These are phyloP conservation scores for Paraglomus occultum DNA, from an alignment of 192 early-diverging fungal species.

Conservation along the genomic window DNA sequence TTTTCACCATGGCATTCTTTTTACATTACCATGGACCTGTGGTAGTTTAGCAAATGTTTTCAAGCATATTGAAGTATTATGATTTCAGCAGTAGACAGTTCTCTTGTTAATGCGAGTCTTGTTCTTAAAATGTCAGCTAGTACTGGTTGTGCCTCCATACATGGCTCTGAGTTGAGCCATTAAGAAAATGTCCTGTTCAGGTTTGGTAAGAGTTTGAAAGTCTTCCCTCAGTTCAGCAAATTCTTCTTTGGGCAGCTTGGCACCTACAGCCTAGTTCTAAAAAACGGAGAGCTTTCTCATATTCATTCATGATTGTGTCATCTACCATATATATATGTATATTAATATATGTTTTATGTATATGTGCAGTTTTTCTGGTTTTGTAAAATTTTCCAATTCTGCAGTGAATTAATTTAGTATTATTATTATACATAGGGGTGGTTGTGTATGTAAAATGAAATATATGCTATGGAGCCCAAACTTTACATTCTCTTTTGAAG, in stretches of 20 bases:
- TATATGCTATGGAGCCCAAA: too few relatives aligned
- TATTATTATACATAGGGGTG: too few relatives aligned
- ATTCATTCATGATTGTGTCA: too few relatives aligned
- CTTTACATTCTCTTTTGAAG: too few relatives aligned
- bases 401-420: too few relatives aligned
- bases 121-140: not conserved
- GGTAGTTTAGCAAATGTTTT: not conserved
- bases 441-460: too few relatives aligned
- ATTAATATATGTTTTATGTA: too few relatives aligned
- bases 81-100: slow-evolving; percentile 6
- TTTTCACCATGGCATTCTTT: slow-evolving; percentile 10
- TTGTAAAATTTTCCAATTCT: too few relatives aligned
- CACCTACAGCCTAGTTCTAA: not conserved
- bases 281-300: slow-evolving; percentile 4
- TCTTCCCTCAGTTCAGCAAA: slow-evolving; percentile 10
- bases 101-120: not conserved
- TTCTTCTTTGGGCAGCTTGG: not conserved
- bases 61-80: slow-evolving; percentile 13
- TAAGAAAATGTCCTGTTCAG: not conserved
- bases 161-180: slow-evolving; percentile 1
- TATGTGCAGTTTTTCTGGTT: too few relatives aligned
- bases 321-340: too few relatives aligned
- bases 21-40: slow-evolving; percentile 9
- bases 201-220: not conserved
- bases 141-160: not conserved